phyloP scores from a whole-genome alignment of 192 early-diverging fungal genomes.

The Coemansia sp. region DNA sequence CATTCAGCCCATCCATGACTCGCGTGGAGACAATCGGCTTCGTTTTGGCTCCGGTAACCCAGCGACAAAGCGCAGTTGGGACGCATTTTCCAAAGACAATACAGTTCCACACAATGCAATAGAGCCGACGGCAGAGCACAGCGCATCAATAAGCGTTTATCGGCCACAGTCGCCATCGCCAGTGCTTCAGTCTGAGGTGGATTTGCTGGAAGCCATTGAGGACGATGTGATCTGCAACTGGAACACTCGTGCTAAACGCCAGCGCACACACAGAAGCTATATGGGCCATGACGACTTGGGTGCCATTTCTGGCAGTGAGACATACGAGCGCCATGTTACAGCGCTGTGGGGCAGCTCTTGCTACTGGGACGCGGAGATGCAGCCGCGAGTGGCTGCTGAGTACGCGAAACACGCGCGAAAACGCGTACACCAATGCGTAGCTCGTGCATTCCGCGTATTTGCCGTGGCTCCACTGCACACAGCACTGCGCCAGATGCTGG shows the following conservation, averaged over 20 bases:
- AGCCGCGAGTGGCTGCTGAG: background rate
- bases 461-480: background rate
- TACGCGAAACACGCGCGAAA: background rate
- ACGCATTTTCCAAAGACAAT: background rate
- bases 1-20: background rate
- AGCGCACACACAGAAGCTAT: background rate
- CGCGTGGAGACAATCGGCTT: background rate
- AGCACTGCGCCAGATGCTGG: conserved; percentile 1
- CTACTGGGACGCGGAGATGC: conserved; percentile 16
- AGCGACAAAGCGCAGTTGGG: conserved; percentile 1
- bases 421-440: background rate
- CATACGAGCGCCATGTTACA: conserved; percentile 10
- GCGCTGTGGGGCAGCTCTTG: conserved; percentile 34
- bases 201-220: conserved; percentile 12
- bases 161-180: background rate
- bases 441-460: background rate
- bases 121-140: background rate
- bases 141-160: background rate
- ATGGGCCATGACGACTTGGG: background rate
- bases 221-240: conserved; percentile 7
- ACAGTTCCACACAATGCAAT: background rate
- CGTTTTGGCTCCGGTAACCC: background rate
- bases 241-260: background rate
- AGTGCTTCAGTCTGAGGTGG: background rate
- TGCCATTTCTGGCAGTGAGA: background rate